Conservation (phyloP, 2,329 filamentous ascomycete species). For the Simplicillium sp. region DNA sequence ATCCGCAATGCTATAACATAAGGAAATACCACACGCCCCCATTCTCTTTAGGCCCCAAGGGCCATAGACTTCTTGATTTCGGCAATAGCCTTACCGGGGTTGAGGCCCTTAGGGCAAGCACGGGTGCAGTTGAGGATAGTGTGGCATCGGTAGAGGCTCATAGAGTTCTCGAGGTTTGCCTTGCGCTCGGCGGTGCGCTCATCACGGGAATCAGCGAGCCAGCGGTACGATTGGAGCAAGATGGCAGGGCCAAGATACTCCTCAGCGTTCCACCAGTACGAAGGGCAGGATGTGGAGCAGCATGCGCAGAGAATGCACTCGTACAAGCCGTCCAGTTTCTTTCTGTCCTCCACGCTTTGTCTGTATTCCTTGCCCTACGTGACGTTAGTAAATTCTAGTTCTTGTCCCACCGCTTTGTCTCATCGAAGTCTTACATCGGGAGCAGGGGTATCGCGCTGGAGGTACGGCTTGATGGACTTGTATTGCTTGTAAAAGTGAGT, state of each 20-base stretch:
- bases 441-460: constrained; percentile 79
- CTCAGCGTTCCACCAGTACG: constrained; percentile 99
- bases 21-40: too few relatives aligned
- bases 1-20: too few relatives aligned
- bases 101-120: constrained; percentile 96
- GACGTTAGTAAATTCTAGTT: constrained; percentile 6
- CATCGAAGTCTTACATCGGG: constrained; percentile 57
- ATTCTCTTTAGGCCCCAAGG: constrained; percentile 22
- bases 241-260: constrained; percentile 97
- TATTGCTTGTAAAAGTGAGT: constrained; percentile 99
- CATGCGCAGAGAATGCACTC: constrained; percentile 99
- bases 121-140: constrained; percentile 98
- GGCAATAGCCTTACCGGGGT: constrained; percentile 89
- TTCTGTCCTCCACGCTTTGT: constrained; percentile 84
- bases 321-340: constrained; percentile 95
- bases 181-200: constrained; percentile 82
- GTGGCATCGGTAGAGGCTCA: constrained; percentile 98
- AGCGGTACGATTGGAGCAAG: constrained; percentile 94
- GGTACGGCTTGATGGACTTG: constrained; percentile 98
- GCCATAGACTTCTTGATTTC: constrained; percentile 99
- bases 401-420: not conserved
- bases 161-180: constrained; percentile 90
- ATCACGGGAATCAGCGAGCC: constrained; percentile 91
- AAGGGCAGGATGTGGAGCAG: constrained; percentile 98
- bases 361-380: constrained; percentile 79